phyloP scores from a whole-genome alignment of 176 grass and related monocot genomes.

The Hordeum marinum region DNA sequence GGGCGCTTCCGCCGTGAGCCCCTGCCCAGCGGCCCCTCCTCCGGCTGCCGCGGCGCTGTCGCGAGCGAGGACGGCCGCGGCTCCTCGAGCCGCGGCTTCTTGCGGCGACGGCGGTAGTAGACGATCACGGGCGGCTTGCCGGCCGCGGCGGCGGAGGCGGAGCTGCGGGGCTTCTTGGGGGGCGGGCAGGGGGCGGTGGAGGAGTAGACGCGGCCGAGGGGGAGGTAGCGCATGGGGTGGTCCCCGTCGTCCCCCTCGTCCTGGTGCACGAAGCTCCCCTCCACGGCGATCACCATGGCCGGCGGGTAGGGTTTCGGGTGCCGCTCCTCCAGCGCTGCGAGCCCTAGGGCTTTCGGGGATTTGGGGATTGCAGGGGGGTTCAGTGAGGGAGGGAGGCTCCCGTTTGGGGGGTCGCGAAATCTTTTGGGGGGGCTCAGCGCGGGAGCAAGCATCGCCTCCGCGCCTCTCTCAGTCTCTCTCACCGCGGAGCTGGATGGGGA shows the following conservation, averaged over 20 bases:
- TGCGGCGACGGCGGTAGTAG: constrained; percentile 41
- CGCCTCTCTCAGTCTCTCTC: background rate
- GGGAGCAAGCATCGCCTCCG: constrained; percentile 16
- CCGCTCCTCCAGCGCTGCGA: background rate
- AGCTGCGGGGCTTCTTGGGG: constrained; percentile 29
- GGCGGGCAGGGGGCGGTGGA: constrained; percentile 42
- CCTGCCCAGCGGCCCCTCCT: background rate
- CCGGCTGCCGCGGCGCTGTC: constrained; percentile 3
- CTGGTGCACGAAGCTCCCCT: constrained; percentile 41
- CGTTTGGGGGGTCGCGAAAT: constrained; percentile 1
- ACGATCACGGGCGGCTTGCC: constrained; percentile 25
- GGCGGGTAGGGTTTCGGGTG: constrained; percentile 27
- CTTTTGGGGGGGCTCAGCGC: constrained; percentile 29
- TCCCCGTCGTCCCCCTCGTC: constrained; percentile 40
- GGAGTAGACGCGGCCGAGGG: constrained; percentile 84
- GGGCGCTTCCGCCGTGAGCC: constrained; percentile 30
- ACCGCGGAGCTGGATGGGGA: background rate
- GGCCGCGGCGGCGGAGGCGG: background rate
- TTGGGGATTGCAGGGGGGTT: constrained; percentile 17
- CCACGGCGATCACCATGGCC: constrained; percentile 68
- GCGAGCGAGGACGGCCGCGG: background rate
- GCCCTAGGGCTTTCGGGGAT: constrained; percentile 34
- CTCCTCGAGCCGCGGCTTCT: constrained; percentile 37
- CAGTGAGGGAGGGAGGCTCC: constrained; percentile 1
- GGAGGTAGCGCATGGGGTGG: constrained; percentile 63